Base-by-base conservation (phyloP, 2,329 filamentous ascomycete species). In the Akanthomyces uredinophilus region DNA sequence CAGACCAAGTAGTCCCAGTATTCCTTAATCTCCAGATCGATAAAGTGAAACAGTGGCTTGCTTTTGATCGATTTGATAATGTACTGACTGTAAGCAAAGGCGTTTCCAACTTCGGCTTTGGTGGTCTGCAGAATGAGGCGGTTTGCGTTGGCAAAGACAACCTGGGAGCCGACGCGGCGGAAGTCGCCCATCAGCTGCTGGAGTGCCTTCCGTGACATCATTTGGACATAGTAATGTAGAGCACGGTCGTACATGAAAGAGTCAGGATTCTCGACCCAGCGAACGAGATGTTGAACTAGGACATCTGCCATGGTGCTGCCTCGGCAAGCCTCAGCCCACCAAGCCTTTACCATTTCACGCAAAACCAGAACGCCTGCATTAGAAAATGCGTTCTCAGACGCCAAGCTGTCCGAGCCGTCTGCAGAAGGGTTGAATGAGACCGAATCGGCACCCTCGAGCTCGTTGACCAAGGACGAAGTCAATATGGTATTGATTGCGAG, bases 1-100 rank as follows among this genome's bases (percentile, higher is more conserved):
- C 95, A 99, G 4, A 97, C 87, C 0, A 99, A 86, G 70, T 97
- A 98, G 74, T 99, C 95, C 95, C 95, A 99, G 75, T 97, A 99
- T 73, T 99, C 95, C 68, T 94, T 96, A 74, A 99, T 95, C 69
- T 97, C 91, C 3, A 99, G 82, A 69, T 99, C 95, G 65, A 99
- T 87, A 72, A 99, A 99, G 74, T 97, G 91, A 77, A 99, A 99
- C 0, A 97, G 83, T 0, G 95, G 92, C 70, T 97, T 97, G 62
- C 87, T 87, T 75, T 96, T 94, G 78, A 99, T 97, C 0, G 93
- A 96, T 78, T 97, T 97, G 70, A 99, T 83, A 65, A 99, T 96
- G 76, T 99, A 99, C 74, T 98, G 90, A 68, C 91, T 93, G 79
- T 98, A 99, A 0, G 95, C 93, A 68, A 90, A 98, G 0, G 96